Conservation (phyloP, 257 asterid genomes). For the Henckelia pumila region DNA sequence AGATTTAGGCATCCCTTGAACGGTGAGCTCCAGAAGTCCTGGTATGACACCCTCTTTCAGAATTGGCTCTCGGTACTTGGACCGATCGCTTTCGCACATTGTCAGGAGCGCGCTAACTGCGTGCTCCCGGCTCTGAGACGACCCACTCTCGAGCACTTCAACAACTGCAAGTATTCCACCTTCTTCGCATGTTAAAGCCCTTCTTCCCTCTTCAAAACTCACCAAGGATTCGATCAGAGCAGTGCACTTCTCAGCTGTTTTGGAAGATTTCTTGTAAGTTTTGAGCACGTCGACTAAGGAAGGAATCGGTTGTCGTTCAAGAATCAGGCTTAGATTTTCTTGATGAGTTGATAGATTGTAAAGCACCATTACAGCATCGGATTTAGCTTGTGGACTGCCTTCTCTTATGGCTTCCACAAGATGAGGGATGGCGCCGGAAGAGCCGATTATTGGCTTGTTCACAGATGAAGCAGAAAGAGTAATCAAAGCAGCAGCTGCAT, state of each 20-base stretch:
- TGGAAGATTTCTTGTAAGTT: constrained; percentile 64
- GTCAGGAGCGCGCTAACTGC: constrained; percentile 83
- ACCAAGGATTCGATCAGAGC: constrained; percentile 69
- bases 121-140: constrained; percentile 77
- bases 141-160: constrained; percentile 79
- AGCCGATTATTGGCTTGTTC: constrained; percentile 76
- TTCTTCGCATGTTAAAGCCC: constrained; percentile 61
- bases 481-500: constrained; percentile 80
- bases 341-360: constrained; percentile 73
- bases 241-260: constrained; percentile 68
- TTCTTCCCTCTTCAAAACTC: constrained; percentile 72
- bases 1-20: constrained; percentile 75
- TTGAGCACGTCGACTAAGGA: constrained; percentile 58
- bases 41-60: constrained; percentile 94
- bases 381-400: constrained; percentile 65
- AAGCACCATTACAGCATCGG: constrained; percentile 87
- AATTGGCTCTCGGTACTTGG: constrained; percentile 73
- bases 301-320: constrained; percentile 61
- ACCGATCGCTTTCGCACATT: constrained; percentile 73
- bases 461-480: constrained; percentile 82
- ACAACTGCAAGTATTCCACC: constrained; percentile 94
- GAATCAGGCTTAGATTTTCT: constrained; percentile 52
- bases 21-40: constrained; percentile 92
- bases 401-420: constrained; percentile 54
- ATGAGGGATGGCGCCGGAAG: constrained; percentile 83